Evolutionary conservation across 225 moss, liverwort and hornwort species (phyloP).

Genomic region (Ulota crispa): DNA sequence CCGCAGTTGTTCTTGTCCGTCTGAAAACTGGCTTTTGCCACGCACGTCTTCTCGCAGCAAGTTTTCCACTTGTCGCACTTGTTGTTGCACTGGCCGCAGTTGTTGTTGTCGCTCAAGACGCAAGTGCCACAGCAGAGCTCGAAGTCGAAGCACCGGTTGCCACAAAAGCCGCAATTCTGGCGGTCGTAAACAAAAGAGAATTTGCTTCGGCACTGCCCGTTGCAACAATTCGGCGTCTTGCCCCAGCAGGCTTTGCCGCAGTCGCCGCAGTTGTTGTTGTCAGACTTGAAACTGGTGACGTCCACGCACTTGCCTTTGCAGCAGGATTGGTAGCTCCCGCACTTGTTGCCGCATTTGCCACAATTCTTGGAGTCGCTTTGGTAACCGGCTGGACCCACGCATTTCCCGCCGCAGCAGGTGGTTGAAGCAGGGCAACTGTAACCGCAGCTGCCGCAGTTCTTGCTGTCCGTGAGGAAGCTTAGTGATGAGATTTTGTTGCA

Average conservation of each 20-base stretch:
- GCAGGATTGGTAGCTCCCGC: neutral
- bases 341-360: neutral
- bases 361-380: conserved; percentile 9
- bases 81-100: conserved; percentile 7
- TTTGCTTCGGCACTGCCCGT: neutral
- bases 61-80: neutral
- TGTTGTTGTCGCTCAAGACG: neutral
- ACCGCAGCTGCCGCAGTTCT: conserved; percentile 10
- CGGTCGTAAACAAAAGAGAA: neutral
- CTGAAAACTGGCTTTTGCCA: neutral
- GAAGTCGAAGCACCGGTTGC: neutral
- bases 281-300: neutral
- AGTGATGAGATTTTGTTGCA: conserved; percentile 15
- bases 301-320: neutral
- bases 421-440: neutral
- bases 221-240: neutral
- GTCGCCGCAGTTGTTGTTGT: neutral
- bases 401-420: neutral
- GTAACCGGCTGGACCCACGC: neutral
- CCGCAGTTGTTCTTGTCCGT: neutral
- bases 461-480: neutral
- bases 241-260: conserved; percentile 7
- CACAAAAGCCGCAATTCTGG: neutral
- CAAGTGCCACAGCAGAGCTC: conserved; percentile 22
- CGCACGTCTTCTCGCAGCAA: neutral